Percentiles rank a stretch among this genome's conserved stretches.
These are phyloP conservation scores for Diplodia corticola DNA, from an alignment of 2,329 filamentous ascomycete genomes.

Conservation along the genomic window DNA sequence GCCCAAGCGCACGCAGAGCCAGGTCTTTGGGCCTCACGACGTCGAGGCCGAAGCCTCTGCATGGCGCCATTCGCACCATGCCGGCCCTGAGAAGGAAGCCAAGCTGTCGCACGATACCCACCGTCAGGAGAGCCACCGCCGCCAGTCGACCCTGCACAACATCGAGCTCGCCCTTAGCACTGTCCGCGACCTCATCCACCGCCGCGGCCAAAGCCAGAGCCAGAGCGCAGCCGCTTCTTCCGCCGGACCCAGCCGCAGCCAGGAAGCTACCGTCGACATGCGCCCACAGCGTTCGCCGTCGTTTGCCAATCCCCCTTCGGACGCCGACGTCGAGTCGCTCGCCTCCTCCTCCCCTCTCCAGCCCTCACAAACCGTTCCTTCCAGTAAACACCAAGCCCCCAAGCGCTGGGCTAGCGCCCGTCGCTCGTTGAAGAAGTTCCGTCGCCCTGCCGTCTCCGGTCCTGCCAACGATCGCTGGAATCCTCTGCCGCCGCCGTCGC, in stretches of 20 bases:
- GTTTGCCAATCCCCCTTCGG: slow-evolving; percentile 10
- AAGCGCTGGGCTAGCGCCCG: slow-evolving; percentile 23
- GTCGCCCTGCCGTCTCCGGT: slow-evolving; percentile 34
- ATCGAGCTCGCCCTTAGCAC: slow-evolving; percentile 20
- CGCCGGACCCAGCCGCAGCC: slow-evolving; percentile 15
- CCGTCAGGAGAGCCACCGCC: slow-evolving; percentile 6
- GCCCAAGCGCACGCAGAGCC: slow-evolving; percentile 40
- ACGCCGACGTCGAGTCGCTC: slow-evolving; percentile 13
- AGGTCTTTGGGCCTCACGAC: slow-evolving; percentile 33
- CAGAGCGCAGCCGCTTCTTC: not conserved
- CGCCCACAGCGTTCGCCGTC: slow-evolving; percentile 18
- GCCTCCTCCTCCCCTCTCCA: slow-evolving; percentile 17
- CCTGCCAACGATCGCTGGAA: slow-evolving; percentile 34
- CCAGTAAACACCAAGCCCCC: slow-evolving; percentile 5
- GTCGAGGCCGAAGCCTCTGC: slow-evolving; percentile 6
- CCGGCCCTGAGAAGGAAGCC: slow-evolving; percentile 17
- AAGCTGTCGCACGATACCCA: slow-evolving; percentile 22
- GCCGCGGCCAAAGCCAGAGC: slow-evolving; percentile 2
- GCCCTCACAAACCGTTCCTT: slow-evolving; percentile 2
- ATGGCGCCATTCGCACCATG: slow-evolving; percentile 20
- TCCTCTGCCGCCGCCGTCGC: slow-evolving; percentile 28
- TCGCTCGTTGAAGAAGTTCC: slow-evolving; percentile 19
- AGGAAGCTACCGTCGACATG: slow-evolving; percentile 18
- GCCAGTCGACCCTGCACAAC: slow-evolving; percentile 20
- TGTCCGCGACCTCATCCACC: slow-evolving; percentile 21